Percentiles rank a stretch among this genome's conserved stretches.
phyloP scores from a whole-genome alignment of 345 rosid species.

The Acer yangbiense region DNA sequence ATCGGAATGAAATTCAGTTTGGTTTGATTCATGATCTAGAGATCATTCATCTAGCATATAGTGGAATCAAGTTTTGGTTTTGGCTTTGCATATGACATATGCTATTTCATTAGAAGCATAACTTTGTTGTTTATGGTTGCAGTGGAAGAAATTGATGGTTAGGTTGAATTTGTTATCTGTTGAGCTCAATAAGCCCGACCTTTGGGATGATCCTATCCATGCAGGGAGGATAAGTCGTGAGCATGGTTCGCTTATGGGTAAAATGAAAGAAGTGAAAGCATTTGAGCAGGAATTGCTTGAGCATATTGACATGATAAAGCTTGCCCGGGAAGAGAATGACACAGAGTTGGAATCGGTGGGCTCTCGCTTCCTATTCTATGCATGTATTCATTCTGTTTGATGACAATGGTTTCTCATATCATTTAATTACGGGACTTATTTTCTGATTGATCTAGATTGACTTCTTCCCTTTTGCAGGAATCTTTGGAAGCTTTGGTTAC shows the following conservation, averaged over 20 bases:
- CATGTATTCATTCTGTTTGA: constrained; percentile 49
- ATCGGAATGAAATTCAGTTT: neutral
- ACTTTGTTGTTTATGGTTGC: constrained; percentile 30
- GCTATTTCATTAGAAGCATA: neutral
- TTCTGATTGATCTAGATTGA: constrained; percentile 9
- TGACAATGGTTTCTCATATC: constrained; percentile 5
- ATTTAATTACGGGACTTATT: neutral
- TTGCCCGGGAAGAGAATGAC: constrained; percentile 89
- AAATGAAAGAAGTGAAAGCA: constrained; percentile 71
- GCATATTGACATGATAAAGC: constrained; percentile 92
- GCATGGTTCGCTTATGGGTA: constrained; percentile 73
- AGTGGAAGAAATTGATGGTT: constrained; percentile 82
- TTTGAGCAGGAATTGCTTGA: constrained; percentile 86
- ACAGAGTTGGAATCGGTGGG: constrained; percentile 94
- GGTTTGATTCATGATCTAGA: neutral
- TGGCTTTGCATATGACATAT: neutral
- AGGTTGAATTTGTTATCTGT: constrained; percentile 61
- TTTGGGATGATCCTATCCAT: constrained; percentile 87
- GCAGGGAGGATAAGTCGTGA: constrained; percentile 92
- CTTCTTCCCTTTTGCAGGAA: constrained; percentile 51
- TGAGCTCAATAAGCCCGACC: constrained; percentile 70
- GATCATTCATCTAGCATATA: neutral
- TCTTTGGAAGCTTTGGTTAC: constrained; percentile 59
- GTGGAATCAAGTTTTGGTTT: neutral
- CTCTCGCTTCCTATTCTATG: constrained; percentile 64